phyloP scores from a whole-genome alignment of 305 asterid genomes.

The Ilex paraguariensis region DNA sequence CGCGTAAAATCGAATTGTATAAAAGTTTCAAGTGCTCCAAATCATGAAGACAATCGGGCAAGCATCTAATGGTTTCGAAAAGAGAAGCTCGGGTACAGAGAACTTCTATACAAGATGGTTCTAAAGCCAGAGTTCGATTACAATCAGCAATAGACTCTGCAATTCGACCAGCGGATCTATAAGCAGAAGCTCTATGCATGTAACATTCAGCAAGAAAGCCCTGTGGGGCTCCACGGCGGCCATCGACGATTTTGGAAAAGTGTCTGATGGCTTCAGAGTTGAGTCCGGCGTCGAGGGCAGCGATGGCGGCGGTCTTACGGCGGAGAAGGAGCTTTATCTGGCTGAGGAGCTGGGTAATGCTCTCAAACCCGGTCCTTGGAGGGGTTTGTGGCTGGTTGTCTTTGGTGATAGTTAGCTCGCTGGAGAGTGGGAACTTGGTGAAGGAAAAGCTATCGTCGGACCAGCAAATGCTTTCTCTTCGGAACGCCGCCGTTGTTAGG shows the following conservation, averaged over 20 bases:
- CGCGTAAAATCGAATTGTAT: slow-evolving; percentile 75
- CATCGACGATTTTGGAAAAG: slow-evolving; percentile 82
- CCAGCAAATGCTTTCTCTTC: slow-evolving; percentile 80
- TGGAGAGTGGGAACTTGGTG: slow-evolving; percentile 43
- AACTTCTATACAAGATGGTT: slow-evolving; percentile 79
- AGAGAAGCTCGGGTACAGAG: slow-evolving; percentile 63
- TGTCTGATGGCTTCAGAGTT: slow-evolving; percentile 78
- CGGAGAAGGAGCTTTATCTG: slow-evolving; percentile 85
- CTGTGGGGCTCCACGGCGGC: slow-evolving; percentile 90
- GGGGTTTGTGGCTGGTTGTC: slow-evolving; percentile 39
- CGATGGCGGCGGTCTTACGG: slow-evolving; percentile 81
- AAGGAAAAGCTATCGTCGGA: slow-evolving; percentile 76
- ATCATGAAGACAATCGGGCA: slow-evolving; percentile 87
- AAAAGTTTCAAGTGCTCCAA: slow-evolving; percentile 81
- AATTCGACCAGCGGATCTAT: slow-evolving; percentile 60
- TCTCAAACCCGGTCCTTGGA: slow-evolving; percentile 59
- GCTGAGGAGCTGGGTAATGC: slow-evolving; percentile 63
- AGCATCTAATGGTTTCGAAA: slow-evolving; percentile 65
- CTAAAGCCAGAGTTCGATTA: slow-evolving; percentile 70
- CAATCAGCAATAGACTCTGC: slow-evolving; percentile 92
- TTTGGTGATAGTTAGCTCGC: slow-evolving; percentile 21
- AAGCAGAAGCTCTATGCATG: slow-evolving; percentile 75
- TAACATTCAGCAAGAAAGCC: slow-evolving; percentile 80
- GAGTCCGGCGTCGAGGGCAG: slow-evolving; percentile 85
- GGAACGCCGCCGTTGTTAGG: slow-evolving; percentile 78